phyloP scores from a whole-genome alignment of 805 yeast species.

The Suhomyces pyralidae region DNA sequence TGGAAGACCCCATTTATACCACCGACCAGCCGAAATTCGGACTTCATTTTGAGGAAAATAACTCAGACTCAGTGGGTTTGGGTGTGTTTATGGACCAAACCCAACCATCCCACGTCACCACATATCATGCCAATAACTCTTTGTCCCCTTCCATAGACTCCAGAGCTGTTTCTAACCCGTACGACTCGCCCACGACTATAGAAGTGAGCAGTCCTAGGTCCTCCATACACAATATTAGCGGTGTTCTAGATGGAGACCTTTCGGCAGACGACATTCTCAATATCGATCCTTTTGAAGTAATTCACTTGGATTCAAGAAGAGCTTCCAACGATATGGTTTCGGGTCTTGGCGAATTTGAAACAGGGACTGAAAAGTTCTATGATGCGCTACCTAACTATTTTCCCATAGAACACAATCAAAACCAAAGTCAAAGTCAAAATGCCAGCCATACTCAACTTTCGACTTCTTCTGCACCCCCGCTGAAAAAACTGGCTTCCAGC shows the following conservation, averaged over 20 bases:
- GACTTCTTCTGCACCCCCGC: not conserved
- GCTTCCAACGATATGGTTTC: conserved; percentile 1
- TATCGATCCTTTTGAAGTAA: conserved; percentile 10
- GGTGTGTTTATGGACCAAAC: conserved; percentile 2
- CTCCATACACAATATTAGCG: not conserved
- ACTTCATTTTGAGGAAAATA: not conserved
- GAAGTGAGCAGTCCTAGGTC: conserved; percentile 10
- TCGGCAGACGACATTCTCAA: conserved; percentile 11
- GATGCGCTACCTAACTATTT: not conserved
- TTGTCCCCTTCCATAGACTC: conserved; percentile 1
- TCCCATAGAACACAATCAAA: not conserved
- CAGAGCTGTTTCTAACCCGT: conserved; percentile 1
- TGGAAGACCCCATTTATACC: not conserved
- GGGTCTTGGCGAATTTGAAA: conserved; percentile 2
- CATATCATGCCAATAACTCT: not conserved
- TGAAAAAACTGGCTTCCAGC: conserved; percentile 8
- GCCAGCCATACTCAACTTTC: not conserved
- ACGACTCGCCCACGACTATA: conserved; percentile 13
- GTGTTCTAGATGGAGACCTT: not conserved
- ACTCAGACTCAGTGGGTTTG: not conserved
- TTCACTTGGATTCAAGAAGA: not conserved
- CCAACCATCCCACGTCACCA: not conserved
- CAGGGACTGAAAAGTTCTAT: conserved; percentile 3
- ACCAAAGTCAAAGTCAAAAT: not conserved
- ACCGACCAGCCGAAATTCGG: not conserved